phyloP scores from a whole-genome alignment of 192 early-diverging fungal species.

The Linnemannia zychae region DNA sequence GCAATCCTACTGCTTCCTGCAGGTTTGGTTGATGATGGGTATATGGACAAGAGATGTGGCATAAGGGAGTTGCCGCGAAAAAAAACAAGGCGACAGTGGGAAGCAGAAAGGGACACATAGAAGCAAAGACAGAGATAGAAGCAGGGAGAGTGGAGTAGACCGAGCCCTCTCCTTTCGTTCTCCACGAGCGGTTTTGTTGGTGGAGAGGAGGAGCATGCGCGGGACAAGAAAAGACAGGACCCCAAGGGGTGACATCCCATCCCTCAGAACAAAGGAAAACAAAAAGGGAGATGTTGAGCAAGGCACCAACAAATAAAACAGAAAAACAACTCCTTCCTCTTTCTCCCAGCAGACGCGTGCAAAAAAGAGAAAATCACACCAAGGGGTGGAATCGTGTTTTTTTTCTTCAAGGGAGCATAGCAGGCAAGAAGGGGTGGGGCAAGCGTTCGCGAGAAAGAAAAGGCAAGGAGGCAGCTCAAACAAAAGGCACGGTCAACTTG shows the following conservation, averaged over 20 bases:
- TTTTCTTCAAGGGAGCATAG: conserved; percentile 6
- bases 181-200: conserved; percentile 3
- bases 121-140: background rate
- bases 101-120: background rate
- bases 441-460: conserved; percentile 18
- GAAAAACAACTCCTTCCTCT: background rate
- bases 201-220: background rate
- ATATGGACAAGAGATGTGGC: background rate
- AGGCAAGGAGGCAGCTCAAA: conserved; percentile 1
- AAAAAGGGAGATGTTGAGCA: background rate
- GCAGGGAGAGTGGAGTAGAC: conserved; percentile 4
- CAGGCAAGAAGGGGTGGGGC: background rate
- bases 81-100: background rate
- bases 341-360: background rate
- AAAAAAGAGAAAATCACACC: background rate
- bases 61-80: background rate
- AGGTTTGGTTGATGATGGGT: background rate
- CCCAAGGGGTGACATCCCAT: background rate
- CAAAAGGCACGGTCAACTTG: background rate
- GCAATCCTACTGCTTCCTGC: conserved; percentile 9
- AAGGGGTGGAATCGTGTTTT: conserved; percentile 5
- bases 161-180: background rate
- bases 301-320: conserved; percentile 8
- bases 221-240: background rate
- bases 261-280: conserved; percentile 1